Percentiles rank a stretch among this genome's conserved stretches.
Evolutionary conservation across 1,284 basidiomycete species (phyloP).

Genomic region (Ceratobasidium sp.): DNA sequence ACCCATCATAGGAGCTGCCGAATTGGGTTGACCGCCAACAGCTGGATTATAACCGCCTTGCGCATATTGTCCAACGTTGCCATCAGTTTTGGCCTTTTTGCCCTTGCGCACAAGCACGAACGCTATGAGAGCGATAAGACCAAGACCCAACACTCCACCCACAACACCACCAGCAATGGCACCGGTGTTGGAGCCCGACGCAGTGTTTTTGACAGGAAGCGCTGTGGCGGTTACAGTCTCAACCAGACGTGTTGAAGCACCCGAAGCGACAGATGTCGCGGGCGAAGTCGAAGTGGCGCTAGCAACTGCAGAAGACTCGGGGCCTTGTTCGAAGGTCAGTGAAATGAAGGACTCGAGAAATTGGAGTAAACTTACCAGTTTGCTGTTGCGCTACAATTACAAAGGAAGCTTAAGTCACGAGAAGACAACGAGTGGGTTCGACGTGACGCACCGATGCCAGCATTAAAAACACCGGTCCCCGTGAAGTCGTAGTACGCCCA

Average conservation of each 20-base stretch:
- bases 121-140: conserved; percentile 44
- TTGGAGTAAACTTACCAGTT: neutral
- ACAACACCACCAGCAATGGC: conserved; percentile 51
- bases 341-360: neutral
- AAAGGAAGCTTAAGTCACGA: neutral
- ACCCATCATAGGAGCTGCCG: conserved; percentile 21
- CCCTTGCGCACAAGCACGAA: conserved; percentile 44
- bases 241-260: neutral
- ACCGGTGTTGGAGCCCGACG: conserved; percentile 45
- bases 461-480: conserved; percentile 35
- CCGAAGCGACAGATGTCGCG: neutral
- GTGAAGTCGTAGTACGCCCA: conserved; percentile 42
- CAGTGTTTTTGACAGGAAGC: neutral
- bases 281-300: conserved; percentile 3
- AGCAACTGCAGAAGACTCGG: conserved; percentile 19
- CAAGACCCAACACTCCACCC: conserved; percentile 48
- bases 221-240: neutral
- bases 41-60: neutral
- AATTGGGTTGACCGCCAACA: neutral
- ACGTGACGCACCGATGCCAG: neutral
- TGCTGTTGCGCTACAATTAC: conserved; percentile 19
- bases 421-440: neutral
- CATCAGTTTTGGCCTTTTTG: neutral
- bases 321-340: neutral
- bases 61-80: neutral